Evolutionary conservation across 192 early-diverging fungal species (phyloP).

Genomic region (Backusella sp.): DNA sequence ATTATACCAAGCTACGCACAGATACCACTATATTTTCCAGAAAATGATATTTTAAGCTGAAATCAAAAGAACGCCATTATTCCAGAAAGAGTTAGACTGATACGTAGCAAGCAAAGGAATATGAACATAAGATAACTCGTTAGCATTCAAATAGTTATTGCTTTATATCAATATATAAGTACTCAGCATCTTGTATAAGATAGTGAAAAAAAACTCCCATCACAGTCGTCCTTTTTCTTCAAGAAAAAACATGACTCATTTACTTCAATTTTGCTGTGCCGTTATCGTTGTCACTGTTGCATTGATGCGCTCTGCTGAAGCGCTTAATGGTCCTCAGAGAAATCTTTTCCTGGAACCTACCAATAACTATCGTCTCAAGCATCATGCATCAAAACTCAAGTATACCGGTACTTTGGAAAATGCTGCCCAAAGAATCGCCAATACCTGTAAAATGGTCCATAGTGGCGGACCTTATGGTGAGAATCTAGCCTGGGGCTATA

Average conservation of each 20-base stretch:
- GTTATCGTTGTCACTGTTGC: neutral
- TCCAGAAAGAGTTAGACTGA: neutral
- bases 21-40: neutral
- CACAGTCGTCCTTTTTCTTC: neutral
- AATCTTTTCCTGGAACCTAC: conserved; percentile 35
- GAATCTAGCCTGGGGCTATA: conserved; percentile 48
- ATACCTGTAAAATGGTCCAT: conserved; percentile 43
- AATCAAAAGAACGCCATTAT: neutral
- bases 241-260: neutral
- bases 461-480: conserved; percentile 40
- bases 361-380: conserved; percentile 41
- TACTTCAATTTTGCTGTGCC: neutral
- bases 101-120: neutral
- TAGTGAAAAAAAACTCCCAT: neutral
- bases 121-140: neutral
- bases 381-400: conserved; percentile 36
- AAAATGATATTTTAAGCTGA: neutral
- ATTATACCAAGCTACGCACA: neutral
- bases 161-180: neutral
- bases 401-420: conserved; percentile 37
- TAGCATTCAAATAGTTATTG: neutral
- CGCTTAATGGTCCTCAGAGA: neutral
- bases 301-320: neutral
- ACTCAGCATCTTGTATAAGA: neutral
- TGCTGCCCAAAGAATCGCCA: conserved; percentile 40